Base-by-base conservation (phyloP, 306 rosid genomes). In the Bauhinia variegata region DNA sequence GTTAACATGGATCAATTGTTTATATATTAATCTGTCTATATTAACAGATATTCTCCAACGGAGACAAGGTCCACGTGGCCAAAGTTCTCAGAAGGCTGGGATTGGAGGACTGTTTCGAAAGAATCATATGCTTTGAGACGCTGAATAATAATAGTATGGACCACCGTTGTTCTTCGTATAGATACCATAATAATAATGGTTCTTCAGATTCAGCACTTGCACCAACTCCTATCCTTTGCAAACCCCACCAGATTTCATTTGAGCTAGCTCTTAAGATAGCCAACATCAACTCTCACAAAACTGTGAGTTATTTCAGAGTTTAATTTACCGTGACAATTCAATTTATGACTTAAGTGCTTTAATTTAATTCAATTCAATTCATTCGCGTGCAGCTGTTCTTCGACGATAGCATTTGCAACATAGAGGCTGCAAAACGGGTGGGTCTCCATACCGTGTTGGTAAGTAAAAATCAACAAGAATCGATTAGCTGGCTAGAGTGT, bases 101-200 rank as follows among this genome's bases (percentile, higher is more conserved):
- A 73, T 73, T 85, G 60, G 89, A 82, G 58, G 87, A 76, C 72
- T 85, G 89, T 67, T 85, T 85, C 34, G 86, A 85, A 75, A 50
- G 36, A 41, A 47, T 81, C 60, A 56, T 85, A 55, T 68, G 67
- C 83, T 85, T 85, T 62, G 89, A 85, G 76, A 85, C 84, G 56
- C 61, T 85, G 60, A 85, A 85, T 31, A 50, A 36, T 60, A 85
- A 85, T 31, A 50, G 18, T 60, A 12, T 5, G 34, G 34, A 50
- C 10, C 15, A 44, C 23, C 13, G 5, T 36, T 36, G 4, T 36
- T 5, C 2, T 36, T 5, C 9, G 2, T 36, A 36, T 8, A 2
- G 41, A 2, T 30, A 47, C 28, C n/a, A n/a, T n/a, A 11, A 28
- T 13, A 23, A 30, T 41, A 36, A 59, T 60, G 23, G 28, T 57